A percentile compares a stretch with the other conserved stretches of the same genome.
Evolutionary conservation across 805 yeast genomes (phyloP).

Genomic region (Candida rishiriensis): DNA sequence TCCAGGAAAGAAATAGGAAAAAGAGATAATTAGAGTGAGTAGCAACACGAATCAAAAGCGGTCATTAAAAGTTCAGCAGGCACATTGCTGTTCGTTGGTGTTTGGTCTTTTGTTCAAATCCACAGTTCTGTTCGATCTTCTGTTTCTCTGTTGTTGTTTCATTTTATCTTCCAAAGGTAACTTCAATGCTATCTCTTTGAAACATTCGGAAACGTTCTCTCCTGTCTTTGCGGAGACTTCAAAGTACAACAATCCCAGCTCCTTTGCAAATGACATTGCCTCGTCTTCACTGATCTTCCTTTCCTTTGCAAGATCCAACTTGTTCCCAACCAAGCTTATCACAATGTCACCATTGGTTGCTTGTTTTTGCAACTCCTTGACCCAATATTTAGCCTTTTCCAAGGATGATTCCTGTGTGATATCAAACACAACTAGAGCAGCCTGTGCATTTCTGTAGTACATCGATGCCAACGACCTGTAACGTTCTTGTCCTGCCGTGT

Average conservation of each 20-base stretch:
- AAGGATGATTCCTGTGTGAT: slow-evolving; percentile 66
- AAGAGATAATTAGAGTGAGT: neutral
- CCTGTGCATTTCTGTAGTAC: slow-evolving; percentile 79
- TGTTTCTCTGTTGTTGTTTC: slow-evolving; percentile 17
- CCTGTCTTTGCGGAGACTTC: slow-evolving; percentile 63
- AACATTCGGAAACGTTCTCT: slow-evolving; percentile 41
- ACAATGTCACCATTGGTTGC: slow-evolving; percentile 63
- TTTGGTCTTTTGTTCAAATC: slow-evolving; percentile 29
- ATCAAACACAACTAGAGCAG: slow-evolving; percentile 76
- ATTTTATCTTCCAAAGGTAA: slow-evolving; percentile 32
- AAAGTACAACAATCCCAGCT: slow-evolving; percentile 43
- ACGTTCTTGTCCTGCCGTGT: slow-evolving; percentile 82
- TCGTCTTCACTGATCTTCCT: slow-evolving; percentile 41
- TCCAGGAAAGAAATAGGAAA: neutral
- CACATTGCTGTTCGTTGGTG: slow-evolving; percentile 31
- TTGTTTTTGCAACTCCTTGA: slow-evolving; percentile 75
- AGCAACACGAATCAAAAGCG: neutral
- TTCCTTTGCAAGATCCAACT: slow-evolving; percentile 52
- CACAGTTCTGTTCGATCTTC: slow-evolving; percentile 18
- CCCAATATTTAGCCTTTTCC: slow-evolving; percentile 70
- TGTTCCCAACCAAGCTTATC: slow-evolving; percentile 82
- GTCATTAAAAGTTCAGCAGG: slow-evolving; percentile 14
- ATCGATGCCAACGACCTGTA: slow-evolving; percentile 75
- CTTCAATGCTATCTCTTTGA: slow-evolving; percentile 46
- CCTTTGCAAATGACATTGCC: slow-evolving; percentile 54